Evolutionary conservation across 768 basidiomycete species (phyloP).

Genomic region (Psilocybe tampanensis): DNA sequence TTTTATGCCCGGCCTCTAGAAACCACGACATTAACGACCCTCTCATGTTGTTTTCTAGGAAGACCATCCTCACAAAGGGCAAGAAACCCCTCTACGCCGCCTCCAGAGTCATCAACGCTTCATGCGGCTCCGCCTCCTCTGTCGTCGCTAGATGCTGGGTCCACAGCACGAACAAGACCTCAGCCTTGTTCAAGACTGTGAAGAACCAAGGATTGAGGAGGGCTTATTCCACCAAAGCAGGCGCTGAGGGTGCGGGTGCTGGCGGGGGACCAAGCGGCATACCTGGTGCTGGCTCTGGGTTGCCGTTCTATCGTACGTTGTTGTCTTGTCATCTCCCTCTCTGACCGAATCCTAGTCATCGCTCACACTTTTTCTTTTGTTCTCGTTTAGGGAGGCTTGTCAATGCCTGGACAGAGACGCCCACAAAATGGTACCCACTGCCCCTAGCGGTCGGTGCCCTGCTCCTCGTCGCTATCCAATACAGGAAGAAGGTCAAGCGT

Average conservation of each 20-base stretch:
- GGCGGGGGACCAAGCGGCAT: constrained; percentile 19
- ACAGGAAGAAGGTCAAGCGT: constrained; percentile 57
- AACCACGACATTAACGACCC: constrained; percentile 7
- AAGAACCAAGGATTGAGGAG: constrained; percentile 38
- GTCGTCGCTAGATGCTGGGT: constrained; percentile 55
- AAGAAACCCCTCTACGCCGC: constrained; percentile 60
- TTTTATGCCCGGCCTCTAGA: constrained; percentile 19
- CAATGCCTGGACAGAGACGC: constrained; percentile 82
- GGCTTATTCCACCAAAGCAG: constrained; percentile 40
- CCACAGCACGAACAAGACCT: constrained; percentile 54
- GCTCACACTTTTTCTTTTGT: neutral
- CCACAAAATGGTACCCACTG: constrained; percentile 94
- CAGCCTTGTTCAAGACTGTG: constrained; percentile 47
- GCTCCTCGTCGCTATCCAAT: constrained; percentile 80
- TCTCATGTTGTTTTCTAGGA: constrained; percentile 53
- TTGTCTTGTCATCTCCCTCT: neutral
- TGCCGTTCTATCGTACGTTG: constrained; percentile 58
- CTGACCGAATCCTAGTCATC: neutral
- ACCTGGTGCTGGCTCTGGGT: constrained; percentile 26
- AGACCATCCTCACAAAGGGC: constrained; percentile 51
- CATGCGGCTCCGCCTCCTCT: constrained; percentile 48
- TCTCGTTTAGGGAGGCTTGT: constrained; percentile 57
- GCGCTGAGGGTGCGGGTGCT: constrained; percentile 28
- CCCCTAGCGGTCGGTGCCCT: constrained; percentile 89
- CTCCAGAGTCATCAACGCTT: constrained; percentile 53